These are phyloP conservation scores for Neurospora crassa DNA, from an alignment of 2,329 filamentous ascomycete genomes.

Conservation along the genomic window DNA sequence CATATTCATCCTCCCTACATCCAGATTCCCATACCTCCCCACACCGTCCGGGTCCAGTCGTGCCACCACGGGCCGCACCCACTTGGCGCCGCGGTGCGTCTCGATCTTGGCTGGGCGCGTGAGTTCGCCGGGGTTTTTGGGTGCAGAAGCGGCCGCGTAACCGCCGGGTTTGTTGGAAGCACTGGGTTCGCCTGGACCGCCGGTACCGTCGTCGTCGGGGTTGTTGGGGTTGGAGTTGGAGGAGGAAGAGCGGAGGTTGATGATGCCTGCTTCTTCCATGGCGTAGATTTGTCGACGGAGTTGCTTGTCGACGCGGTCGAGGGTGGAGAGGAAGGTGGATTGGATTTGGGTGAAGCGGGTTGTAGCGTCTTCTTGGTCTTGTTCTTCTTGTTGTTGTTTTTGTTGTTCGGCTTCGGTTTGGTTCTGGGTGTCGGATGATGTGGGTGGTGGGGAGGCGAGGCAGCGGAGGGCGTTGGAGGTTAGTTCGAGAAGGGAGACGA, in stretches of 20 bases:
- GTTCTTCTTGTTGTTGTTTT: background rate
- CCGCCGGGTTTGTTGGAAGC: constrained; percentile 7
- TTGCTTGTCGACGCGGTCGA: constrained; percentile 66
- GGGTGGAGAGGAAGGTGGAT: constrained; percentile 58
- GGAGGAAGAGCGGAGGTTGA: constrained; percentile 33
- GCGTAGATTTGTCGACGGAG: constrained; percentile 69
- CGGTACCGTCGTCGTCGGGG: background rate
- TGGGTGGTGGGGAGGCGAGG: constrained; percentile 31
- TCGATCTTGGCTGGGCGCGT: background rate
- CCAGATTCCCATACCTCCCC: constrained; percentile 52
- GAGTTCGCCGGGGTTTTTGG: background rate
- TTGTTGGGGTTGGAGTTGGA: background rate
- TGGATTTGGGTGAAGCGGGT: constrained; percentile 49
- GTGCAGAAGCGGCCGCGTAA: constrained; percentile 1
- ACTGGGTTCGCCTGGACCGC: constrained; percentile 3
- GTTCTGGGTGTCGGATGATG: constrained; percentile 16
- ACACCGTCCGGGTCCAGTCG: constrained; percentile 44
- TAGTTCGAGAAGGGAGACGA: constrained; percentile 35
- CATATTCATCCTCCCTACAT: constrained; percentile 85
- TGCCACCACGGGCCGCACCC: constrained; percentile 18
- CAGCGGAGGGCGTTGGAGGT: constrained; percentile 53
- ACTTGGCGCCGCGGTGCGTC: background rate
- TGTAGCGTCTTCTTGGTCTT: constrained; percentile 33
- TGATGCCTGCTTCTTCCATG: constrained; percentile 71
- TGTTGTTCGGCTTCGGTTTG: constrained; percentile 15